These are phyloP conservation scores for Aquilaria yunnanensis DNA, from an alignment of 345 rosid species.

Conservation along the genomic window DNA sequence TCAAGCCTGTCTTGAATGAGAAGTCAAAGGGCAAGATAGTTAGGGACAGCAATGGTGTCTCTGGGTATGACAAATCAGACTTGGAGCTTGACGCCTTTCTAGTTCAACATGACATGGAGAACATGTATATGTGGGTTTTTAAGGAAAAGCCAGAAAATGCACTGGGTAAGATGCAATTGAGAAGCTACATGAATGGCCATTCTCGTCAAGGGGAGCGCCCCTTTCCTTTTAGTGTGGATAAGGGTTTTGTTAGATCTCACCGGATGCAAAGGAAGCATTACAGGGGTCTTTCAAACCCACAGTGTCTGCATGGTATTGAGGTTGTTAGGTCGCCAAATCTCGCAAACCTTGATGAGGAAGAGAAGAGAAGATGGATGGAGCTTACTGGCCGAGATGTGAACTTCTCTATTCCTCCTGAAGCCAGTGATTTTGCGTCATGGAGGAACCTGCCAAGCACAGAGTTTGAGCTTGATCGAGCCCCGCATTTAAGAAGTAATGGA, in stretches of 20 bases:
- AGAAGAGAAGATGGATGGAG: constrained; percentile 61
- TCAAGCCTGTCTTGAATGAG: constrained; percentile 69
- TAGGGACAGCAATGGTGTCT: constrained; percentile 53
- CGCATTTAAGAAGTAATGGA: constrained; percentile 29
- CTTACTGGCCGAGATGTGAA: constrained; percentile 60
- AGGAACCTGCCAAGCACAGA: constrained; percentile 57
- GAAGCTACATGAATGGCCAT: constrained; percentile 80
- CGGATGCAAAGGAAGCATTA: constrained; percentile 83
- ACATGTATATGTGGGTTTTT: constrained; percentile 79
- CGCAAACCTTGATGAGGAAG: constrained; percentile 50
- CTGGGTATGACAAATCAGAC: constrained; percentile 67
- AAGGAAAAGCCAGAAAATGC: constrained; percentile 79
- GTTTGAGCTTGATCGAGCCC: constrained; percentile 49
- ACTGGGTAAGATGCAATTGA: constrained; percentile 70
- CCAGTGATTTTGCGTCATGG: constrained; percentile 64
- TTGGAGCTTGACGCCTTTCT: constrained; percentile 65
- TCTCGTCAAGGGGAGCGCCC: constrained; percentile 76
- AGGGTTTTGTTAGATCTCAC: constrained; percentile 74
- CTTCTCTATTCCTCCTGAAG: constrained; percentile 51
- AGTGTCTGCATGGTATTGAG: constrained; percentile 72
- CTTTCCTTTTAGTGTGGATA: constrained; percentile 63
- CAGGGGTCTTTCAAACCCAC: constrained; percentile 77
- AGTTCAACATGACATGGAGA: constrained; percentile 87
- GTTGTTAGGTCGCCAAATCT: constrained; percentile 56
- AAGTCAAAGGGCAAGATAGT: constrained; percentile 49